Base-by-base conservation (phyloP, 345 rosid species). In the Schrenkiella parvula region DNA sequence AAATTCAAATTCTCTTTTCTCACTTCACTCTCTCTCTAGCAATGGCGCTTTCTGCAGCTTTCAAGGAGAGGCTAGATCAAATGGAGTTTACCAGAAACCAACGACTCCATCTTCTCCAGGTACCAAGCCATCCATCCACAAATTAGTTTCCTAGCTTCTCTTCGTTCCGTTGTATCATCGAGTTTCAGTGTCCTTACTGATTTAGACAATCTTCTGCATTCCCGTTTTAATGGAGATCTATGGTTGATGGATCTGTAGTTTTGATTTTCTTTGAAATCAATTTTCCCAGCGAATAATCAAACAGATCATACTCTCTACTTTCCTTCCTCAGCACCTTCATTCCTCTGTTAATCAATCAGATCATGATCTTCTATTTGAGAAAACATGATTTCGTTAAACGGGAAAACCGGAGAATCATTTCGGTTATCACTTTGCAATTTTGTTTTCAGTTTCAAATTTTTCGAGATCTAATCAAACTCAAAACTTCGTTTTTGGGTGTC, bases 21-120 rank as follows among this genome's bases (percentile, higher is more conserved):
- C 57, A 15, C 10, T 23, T 29, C 44, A n/a, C n/a, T 15, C 26
- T 35, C 42, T 42, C 38, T 26, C 53, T 28, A 34, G 32, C 69
- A 48, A 89, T 89, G 96, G 88, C 86, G 83, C 89, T 87, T 39
- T 78, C 89, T 34, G 63, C 74, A 35, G 84, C 95, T 13, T 91
- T 91, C 80, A 80, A 76, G 23, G 91, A 87, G 68, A 79, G 97
- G 58, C 80, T 91, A 1, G 87, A 86, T 28, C 83, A 79, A 34
- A 85, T 89, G 90, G 96, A 91, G 48, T 73, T 60, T 4, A 80
- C 89, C 64, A 83, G 91, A 81, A 84, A 76, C 70, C 74, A 87
- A 48, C 87, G 90, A 11, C 84, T 91, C 59, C 31, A 69, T 57
- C 86, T 84, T 54, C 95, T 86, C 32, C 89, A 85, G 89, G 96